phyloP scores from a whole-genome alignment of 2,329 filamentous ascomycete species.

The Aspergillus quadricinctus region DNA sequence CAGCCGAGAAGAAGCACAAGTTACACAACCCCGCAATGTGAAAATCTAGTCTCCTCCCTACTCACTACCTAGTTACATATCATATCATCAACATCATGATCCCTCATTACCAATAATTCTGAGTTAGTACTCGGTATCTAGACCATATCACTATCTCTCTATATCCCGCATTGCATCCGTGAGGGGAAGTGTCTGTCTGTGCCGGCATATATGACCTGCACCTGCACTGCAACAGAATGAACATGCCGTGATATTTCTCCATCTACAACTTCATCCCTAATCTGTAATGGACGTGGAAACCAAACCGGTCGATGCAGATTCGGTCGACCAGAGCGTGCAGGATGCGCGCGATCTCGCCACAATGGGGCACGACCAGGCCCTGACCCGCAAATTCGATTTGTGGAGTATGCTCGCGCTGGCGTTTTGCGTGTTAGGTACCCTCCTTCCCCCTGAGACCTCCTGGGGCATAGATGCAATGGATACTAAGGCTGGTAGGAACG shows the following conservation, averaged over 20 bases:
- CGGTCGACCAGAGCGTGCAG: slow-evolving; percentile 32
- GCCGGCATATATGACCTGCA: background rate
- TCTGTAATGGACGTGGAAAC: slow-evolving; percentile 26
- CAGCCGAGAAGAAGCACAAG: background rate
- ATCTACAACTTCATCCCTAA: background rate
- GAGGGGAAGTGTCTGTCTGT: background rate
- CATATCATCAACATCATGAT: background rate
- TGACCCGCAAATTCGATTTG: slow-evolving; percentile 48
- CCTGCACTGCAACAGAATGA: background rate
- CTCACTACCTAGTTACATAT: background rate
- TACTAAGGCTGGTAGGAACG: slow-evolving; percentile 34
- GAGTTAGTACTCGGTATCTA: background rate
- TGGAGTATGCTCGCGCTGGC: slow-evolving; percentile 57
- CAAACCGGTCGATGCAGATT: slow-evolving; percentile 25
- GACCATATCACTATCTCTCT: background rate
- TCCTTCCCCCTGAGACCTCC: background rate
- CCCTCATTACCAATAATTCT: background rate
- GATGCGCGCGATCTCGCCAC: slow-evolving; percentile 41
- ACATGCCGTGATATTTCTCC: background rate
- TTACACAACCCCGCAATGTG: background rate
- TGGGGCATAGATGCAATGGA: background rate
- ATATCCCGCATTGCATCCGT: background rate
- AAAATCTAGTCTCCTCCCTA: background rate
- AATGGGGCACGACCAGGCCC: slow-evolving; percentile 41
- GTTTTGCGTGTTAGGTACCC: slow-evolving; percentile 50